These are phyloP conservation scores for Chrysanthemum makinoi DNA, from an alignment of 129 eudicot genomes.

Conservation along the genomic window DNA sequence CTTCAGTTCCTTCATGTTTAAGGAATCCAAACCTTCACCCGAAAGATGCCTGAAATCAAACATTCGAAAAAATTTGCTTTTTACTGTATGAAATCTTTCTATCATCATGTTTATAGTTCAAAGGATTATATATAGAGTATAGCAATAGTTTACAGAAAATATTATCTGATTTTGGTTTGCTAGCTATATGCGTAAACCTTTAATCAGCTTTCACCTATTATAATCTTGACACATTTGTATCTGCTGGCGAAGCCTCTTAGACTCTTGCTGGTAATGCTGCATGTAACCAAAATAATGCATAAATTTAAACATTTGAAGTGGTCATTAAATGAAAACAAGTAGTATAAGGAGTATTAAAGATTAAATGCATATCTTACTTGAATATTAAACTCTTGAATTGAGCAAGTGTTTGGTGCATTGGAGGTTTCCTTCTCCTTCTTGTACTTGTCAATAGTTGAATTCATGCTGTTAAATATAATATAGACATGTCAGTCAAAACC, in stretches of 20 bases:
- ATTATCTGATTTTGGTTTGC: too few relatives aligned
- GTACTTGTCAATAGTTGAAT: constrained; percentile 72
- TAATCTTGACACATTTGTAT: constrained; percentile 63
- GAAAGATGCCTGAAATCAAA: constrained; percentile 54
- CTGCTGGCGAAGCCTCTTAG: constrained; percentile 71
- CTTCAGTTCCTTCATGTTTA: constrained; percentile 70
- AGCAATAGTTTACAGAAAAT: too few relatives aligned
- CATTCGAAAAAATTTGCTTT: background rate
- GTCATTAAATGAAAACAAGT: too few relatives aligned
- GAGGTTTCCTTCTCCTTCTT: constrained; percentile 64
- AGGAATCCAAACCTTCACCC: constrained; percentile 70
- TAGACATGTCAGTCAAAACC: background rate
- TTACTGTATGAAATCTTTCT: too few relatives aligned
- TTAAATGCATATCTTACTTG: constrained; percentile 42
- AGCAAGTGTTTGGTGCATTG: constrained; percentile 34
- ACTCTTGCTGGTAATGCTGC: constrained; percentile 79
- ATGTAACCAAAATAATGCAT: constrained; percentile 4
- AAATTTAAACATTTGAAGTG: too few relatives aligned
- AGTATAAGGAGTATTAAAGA: too few relatives aligned
- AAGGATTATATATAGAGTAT: too few relatives aligned
- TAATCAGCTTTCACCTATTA: constrained; percentile 43
- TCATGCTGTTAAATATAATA: constrained; percentile 47
- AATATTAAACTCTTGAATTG: constrained; percentile 65
- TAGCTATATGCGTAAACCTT: too few relatives aligned
- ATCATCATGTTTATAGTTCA: too few relatives aligned